Conservation (phyloP, 108 stramenopile genomes). For the Licmophora abbreviata region DNA sequence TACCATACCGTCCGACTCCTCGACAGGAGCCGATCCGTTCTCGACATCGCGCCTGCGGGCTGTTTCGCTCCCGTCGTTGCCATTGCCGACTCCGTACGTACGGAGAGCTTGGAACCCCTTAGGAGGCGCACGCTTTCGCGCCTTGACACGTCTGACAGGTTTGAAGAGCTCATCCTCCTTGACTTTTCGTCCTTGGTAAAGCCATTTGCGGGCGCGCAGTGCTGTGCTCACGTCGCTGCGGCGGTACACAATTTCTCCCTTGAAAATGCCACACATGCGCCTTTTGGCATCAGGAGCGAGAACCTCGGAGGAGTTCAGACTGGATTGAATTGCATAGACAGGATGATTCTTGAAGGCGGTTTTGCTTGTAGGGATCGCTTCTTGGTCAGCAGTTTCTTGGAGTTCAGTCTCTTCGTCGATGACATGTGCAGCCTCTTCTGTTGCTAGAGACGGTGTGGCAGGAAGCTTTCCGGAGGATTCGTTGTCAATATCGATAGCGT, state of each 20-base stretch:
- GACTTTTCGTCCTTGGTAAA: slow-evolving; percentile 73
- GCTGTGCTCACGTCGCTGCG: slow-evolving; percentile 70
- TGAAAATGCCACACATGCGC: slow-evolving; percentile 74
- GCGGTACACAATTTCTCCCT: slow-evolving; percentile 70
- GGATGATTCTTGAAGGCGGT: slow-evolving; percentile 66
- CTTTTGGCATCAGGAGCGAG: slow-evolving; percentile 64
- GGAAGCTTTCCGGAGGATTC: too few relatives aligned
- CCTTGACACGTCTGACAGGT: slow-evolving; percentile 60
- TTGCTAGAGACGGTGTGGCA: too few relatives aligned
- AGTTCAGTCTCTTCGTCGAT: slow-evolving; percentile 49
- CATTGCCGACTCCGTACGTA: slow-evolving; percentile 49
- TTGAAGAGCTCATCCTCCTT: slow-evolving; percentile 40
- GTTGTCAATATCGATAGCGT: too few relatives aligned
- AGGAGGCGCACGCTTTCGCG: slow-evolving; percentile 32
- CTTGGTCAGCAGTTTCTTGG: slow-evolving; percentile 19
- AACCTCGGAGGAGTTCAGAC: slow-evolving; percentile 60
- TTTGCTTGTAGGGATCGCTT: slow-evolving; percentile 79
- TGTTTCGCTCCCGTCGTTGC: slow-evolving; percentile 38
- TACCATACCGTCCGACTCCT: slow-evolving; percentile 36
- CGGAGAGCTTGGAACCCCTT: slow-evolving; percentile 53
- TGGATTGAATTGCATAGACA: slow-evolving; percentile 58
- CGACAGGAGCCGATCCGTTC: slow-evolving; percentile 18
- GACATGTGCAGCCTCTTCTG: slow-evolving; percentile 3
- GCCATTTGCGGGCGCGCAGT: slow-evolving; percentile 56
- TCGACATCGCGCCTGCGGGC: slow-evolving; percentile 8